A percentile compares a stretch with the other conserved stretches of the same genome.
Conservation (phyloP, 1,139 yeast genomes). For the Taphrina betulina region DNA sequence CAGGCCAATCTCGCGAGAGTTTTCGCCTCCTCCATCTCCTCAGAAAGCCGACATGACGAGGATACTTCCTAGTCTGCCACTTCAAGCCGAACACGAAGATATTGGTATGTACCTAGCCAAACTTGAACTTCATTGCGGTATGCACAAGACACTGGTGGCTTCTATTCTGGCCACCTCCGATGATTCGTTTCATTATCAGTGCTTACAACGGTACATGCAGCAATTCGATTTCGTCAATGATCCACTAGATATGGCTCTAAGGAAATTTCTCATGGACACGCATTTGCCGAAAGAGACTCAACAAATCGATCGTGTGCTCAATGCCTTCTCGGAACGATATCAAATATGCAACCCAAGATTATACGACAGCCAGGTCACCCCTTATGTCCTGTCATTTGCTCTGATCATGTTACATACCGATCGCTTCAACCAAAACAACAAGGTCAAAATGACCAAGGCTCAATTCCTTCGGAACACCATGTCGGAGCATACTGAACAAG, state of each 20-base stretch:
- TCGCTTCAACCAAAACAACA: constrained; percentile 62
- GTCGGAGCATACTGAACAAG: constrained; percentile 44
- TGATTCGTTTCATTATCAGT: constrained; percentile 45
- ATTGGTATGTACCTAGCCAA: constrained; percentile 46
- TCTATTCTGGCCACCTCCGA: constrained; percentile 47
- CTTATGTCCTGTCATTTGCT: constrained; percentile 60
- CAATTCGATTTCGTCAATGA: constrained; percentile 53
- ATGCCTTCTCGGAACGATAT: constrained; percentile 55
- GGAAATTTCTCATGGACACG: constrained; percentile 57
- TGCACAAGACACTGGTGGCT: constrained; percentile 47
- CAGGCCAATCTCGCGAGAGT: constrained; percentile 19
- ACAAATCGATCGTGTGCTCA: constrained; percentile 65
- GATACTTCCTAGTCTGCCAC: constrained; percentile 41
- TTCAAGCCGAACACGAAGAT: constrained; percentile 44
- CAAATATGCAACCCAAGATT: constrained; percentile 48
- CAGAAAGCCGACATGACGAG: neutral
- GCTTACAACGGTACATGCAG: constrained; percentile 47
- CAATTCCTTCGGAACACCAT: constrained; percentile 57
- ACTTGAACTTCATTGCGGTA: constrained; percentile 42
- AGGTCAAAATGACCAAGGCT: constrained; percentile 59
- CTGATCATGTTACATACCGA: constrained; percentile 69
- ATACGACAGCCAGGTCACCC: constrained; percentile 50
- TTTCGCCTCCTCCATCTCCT: constrained; percentile 8
- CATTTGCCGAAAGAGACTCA: constrained; percentile 67
- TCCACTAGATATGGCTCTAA: constrained; percentile 62